A percentile compares a stretch with the other conserved stretches of the same genome.
These are phyloP conservation scores for Calonectria ilicicola DNA, from an alignment of 2,329 filamentous ascomycete genomes.

Conservation along the genomic window DNA sequence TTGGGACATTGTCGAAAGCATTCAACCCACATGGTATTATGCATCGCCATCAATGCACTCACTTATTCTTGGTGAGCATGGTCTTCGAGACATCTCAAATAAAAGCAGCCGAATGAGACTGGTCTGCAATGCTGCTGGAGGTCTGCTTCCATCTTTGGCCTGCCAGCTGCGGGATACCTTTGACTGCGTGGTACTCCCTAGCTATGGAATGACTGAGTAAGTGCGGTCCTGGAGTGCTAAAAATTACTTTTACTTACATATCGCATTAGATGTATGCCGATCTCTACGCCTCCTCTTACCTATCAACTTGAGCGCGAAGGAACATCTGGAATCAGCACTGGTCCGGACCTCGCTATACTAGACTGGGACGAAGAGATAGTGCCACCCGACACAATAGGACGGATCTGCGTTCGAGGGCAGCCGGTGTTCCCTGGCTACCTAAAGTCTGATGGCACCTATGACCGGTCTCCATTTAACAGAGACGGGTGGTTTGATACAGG, in stretches of 20 bases:
- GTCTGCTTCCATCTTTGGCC: slow-evolving; percentile 63
- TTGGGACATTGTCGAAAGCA: slow-evolving; percentile 64
- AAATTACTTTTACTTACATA: no score
- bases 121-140: slow-evolving; percentile 68
- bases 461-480: slow-evolving; percentile 58
- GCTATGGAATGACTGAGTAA: slow-evolving; percentile 70
- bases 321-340: slow-evolving; percentile 64
- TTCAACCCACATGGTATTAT: slow-evolving; percentile 67
- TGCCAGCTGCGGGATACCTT: slow-evolving; percentile 62
- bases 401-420: slow-evolving; percentile 63
- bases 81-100: slow-evolving; percentile 52
- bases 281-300: slow-evolving; percentile 65
- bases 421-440: slow-evolving; percentile 65
- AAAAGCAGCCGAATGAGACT: slow-evolving; percentile 59
- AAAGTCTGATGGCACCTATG: slow-evolving; percentile 53
- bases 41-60: slow-evolving; percentile 69
- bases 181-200: slow-evolving; percentile 63
- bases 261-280: slow-evolving; percentile 63
- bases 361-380: slow-evolving; percentile 52
- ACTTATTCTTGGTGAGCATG: slow-evolving; percentile 61
- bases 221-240: no score
- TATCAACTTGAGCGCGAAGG: slow-evolving; percentile 64
- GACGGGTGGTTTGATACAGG: slow-evolving; percentile 68
- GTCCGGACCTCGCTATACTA: slow-evolving; percentile 64
- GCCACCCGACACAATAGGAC: slow-evolving; percentile 52